Evolutionary conservation across 805 yeast species (phyloP).

Genomic region (Ogataea wickerhamii): DNA sequence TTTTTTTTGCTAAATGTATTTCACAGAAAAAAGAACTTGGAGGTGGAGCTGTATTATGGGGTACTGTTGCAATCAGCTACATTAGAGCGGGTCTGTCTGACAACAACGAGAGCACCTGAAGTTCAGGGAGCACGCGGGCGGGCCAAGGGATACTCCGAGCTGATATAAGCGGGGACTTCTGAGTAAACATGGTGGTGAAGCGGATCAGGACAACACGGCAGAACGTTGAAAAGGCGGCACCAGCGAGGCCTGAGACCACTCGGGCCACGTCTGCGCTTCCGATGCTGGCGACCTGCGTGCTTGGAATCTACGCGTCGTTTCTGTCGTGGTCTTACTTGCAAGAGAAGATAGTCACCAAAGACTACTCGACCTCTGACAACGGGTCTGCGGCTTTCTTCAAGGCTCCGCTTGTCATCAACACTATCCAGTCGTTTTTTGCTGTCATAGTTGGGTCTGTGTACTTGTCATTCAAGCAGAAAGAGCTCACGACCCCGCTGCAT

Average conservation of each 20-base stretch:
- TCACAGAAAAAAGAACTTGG: too few species aligned
- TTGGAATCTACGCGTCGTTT: constrained; percentile 83
- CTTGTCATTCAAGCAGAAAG: constrained; percentile 35
- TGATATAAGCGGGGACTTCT: too few species aligned
- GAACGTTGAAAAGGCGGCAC: background rate
- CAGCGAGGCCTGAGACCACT: background rate
- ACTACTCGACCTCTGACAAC: constrained; percentile 48
- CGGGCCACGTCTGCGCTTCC: background rate
- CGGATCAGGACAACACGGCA: too few species aligned
- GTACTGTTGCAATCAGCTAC: too few species aligned
- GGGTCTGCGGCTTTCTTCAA: constrained; percentile 41
- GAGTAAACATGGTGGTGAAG: too few species aligned
- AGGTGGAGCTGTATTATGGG: too few species aligned
- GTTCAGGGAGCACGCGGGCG: too few species aligned
- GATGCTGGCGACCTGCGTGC: constrained; percentile 32
- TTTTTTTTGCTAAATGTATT: too few species aligned
- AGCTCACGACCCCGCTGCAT: constrained; percentile 30
- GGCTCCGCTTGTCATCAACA: constrained; percentile 75
- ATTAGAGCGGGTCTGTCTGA: too few species aligned
- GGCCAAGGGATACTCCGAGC: too few species aligned
- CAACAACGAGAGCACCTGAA: too few species aligned
- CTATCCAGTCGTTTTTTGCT: constrained; percentile 73
- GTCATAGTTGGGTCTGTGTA: constrained; percentile 63
- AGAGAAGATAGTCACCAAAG: constrained; percentile 76
- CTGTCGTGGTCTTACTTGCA: constrained; percentile 90